phyloP scores from a whole-genome alignment of 2,329 filamentous ascomycete species.

The Cladophialophora exuberans region DNA sequence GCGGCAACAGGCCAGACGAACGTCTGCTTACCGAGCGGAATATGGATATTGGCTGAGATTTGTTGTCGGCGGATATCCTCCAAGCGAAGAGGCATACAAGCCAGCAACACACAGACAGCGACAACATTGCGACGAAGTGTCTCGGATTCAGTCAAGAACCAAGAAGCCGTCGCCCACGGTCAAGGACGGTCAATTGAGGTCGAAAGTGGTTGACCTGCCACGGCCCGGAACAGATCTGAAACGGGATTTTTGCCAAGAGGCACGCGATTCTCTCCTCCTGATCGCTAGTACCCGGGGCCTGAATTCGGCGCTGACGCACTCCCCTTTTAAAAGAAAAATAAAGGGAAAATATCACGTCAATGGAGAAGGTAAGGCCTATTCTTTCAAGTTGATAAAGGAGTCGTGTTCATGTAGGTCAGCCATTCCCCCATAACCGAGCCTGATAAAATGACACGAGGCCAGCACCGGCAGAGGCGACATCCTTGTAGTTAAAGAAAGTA shows the following conservation, averaged over 20 bases:
- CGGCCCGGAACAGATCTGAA: neutral
- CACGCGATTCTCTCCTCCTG: conserved; percentile 11
- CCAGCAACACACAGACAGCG: conserved; percentile 17
- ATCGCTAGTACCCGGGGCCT: too few species aligned
- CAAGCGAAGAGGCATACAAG: conserved; percentile 32
- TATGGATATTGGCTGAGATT: conserved; percentile 35
- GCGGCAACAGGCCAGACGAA: neutral
- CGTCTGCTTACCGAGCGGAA: conserved; percentile 42
- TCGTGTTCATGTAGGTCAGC: conserved; percentile 3
- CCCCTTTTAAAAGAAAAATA: too few species aligned
- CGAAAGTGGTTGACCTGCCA: too few species aligned
- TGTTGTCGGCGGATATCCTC: conserved; percentile 35
- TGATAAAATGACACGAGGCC: conserved; percentile 15
- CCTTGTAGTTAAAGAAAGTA: neutral
- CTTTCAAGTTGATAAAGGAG: neutral
- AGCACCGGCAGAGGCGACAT: too few species aligned
- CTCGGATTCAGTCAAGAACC: conserved; percentile 13
- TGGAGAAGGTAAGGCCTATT: too few species aligned
- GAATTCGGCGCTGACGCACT: too few species aligned
- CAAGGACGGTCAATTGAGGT: too few species aligned
- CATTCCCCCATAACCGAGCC: neutral
- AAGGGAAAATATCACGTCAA: too few species aligned
- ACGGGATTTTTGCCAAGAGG: conserved; percentile 9
- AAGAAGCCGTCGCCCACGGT: neutral
- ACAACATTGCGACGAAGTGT: conserved; percentile 14